Evolutionary conservation across 495 filamentous ascomycete species (phyloP).

Genomic region (Hyaloscypha hepaticicola): DNA sequence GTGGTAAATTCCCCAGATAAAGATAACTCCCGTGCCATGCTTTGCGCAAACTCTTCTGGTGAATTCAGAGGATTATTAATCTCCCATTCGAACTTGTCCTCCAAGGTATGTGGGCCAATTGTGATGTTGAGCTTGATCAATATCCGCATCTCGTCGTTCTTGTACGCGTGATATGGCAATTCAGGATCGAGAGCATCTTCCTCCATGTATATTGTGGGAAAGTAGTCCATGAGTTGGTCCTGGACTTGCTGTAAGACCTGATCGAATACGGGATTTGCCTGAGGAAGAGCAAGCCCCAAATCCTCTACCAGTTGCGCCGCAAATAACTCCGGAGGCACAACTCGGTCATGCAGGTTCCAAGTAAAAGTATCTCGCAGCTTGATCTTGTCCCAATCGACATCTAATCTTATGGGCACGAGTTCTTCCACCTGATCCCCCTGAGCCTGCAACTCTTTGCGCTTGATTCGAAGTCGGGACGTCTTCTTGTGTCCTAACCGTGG

Average conservation of each 20-base stretch:
- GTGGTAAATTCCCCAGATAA: constrained; percentile 96
- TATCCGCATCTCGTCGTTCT: constrained; percentile 98
- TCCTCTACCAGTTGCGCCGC: constrained; percentile 90
- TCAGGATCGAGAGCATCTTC: constrained; percentile 90
- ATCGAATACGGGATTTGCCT: constrained; percentile 68
- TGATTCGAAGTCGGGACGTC: constrained; percentile 66
- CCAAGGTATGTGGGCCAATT: constrained; percentile 88
- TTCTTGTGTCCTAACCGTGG: constrained; percentile 72
- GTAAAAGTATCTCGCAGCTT: constrained; percentile 97
- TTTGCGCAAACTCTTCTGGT: constrained; percentile 87
- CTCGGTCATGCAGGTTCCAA: constrained; percentile 93
- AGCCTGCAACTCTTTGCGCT: constrained; percentile 72
- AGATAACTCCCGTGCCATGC: constrained; percentile 87
- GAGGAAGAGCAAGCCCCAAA: constrained; percentile 66
- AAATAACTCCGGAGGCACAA: constrained; percentile 75
- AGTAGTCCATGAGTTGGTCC: constrained; percentile 90
- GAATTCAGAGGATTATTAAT: constrained; percentile 93
- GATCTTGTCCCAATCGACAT: constrained; percentile 94
- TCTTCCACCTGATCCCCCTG: constrained; percentile 91
- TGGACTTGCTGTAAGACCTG: constrained; percentile 77
- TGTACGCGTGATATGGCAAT: constrained; percentile 89
- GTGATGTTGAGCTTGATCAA: constrained; percentile 95
- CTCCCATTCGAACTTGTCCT: constrained; percentile 99
- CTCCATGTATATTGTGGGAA: constrained; percentile 83
- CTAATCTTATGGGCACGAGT: constrained; percentile 84